Base-by-base conservation (phyloP, 192 early-diverging fungal species). In the Lobosporangium transversale region DNA sequence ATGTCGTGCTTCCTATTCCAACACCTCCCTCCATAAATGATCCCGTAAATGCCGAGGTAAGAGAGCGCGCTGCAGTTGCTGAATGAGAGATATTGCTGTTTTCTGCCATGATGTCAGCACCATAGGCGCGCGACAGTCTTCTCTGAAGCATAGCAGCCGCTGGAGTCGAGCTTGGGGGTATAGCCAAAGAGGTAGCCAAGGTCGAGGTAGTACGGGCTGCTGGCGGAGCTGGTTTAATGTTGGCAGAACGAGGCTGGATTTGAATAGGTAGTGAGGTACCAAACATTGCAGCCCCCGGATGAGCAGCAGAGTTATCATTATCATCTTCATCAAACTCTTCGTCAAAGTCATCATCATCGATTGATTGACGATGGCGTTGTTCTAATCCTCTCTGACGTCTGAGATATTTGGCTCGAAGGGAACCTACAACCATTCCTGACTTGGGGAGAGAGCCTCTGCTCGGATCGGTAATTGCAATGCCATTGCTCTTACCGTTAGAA, bases 111-210 rank as follows among this genome's bases (percentile, higher is more conserved):
- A 44, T 17, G 23, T 76, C 73, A 3, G 58, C 11, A 0, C 73
- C 73, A 45, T 67, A 76, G 1, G 73, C 73, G 5, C 73, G 42
- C 17, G 73, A 76, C 23, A 76, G 26, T 18, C 73, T 66, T 52
- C 73, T 62, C 31, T 76, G 73, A 23, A 76, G 58, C 73, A 76
- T 76, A 2, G 73, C 73, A 18, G 64, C 73, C 3, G 73, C 73
- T 27, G 73, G 73, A 12, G 73, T 51, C 3, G 73, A 67, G 30
- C 64, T 58, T 45, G 73, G 73, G n/a, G 73, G 73, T 65, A 67
- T 43, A 5, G 73, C 73, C 40, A 76, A 49, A 3, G 73, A 76
- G 26, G 24, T 67, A 21, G 63, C 53, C 4, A 67, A 24, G 33
- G 73, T 51, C 20, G 73, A 55, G 17, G 59, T 61, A 21, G 47